Evolutionary conservation across 305 asterid genomes (phyloP).

Genomic region (Fraxinus paxiana): DNA sequence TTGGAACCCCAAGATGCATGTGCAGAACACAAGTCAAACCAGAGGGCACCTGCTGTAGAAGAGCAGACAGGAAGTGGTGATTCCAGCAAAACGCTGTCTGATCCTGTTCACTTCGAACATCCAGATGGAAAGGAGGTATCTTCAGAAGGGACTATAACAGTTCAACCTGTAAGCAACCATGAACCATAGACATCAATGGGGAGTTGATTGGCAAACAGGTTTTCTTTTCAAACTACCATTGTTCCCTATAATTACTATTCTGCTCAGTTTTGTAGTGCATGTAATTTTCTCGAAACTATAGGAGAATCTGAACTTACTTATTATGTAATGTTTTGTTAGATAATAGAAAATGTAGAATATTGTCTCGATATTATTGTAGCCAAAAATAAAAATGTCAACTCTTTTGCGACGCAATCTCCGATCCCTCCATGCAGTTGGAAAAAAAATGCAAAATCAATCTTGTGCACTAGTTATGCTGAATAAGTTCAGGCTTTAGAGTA

Average conservation of each 20-base stretch:
- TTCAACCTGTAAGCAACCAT: slow-evolving; percentile 22
- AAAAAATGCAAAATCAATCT: not conserved
- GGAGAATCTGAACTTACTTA: slow-evolving; percentile 24
- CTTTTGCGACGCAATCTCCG: not conserved
- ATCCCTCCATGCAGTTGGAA: not conserved
- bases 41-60: slow-evolving; percentile 25
- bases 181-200: slow-evolving; percentile 31
- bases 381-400: not conserved
- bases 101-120: slow-evolving; percentile 21
- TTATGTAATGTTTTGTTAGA: slow-evolving; percentile 28
- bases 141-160: slow-evolving; percentile 57
- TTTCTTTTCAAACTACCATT: not conserved
- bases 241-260: not conserved
- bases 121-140: slow-evolving; percentile 36
- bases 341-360: slow-evolving; percentile 20
- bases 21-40: slow-evolving; percentile 24
- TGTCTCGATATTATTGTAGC: not conserved
- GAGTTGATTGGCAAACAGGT: not conserved
- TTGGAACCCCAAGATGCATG: slow-evolving; percentile 21
- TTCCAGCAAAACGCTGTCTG: slow-evolving; percentile 44
- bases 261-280: slow-evolving; percentile 29
- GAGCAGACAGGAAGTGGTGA: slow-evolving; percentile 38
- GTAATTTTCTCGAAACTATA: slow-evolving; percentile 19
- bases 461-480: not conserved
- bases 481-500: not conserved